These are phyloP conservation scores for Cucumis hystrix DNA, from an alignment of 306 rosid species.

Conservation along the genomic window DNA sequence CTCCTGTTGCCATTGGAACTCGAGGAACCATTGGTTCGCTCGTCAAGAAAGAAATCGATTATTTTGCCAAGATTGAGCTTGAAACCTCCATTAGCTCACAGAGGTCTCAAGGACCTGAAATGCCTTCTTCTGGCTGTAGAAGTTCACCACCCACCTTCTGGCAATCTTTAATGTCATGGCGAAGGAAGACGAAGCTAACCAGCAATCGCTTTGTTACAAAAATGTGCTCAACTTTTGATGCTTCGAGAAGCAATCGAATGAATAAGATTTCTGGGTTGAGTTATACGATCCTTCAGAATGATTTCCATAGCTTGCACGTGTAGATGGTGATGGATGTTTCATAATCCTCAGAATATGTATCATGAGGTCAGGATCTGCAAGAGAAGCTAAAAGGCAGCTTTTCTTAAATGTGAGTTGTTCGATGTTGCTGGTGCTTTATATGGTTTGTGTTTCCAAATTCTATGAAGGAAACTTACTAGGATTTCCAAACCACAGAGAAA, in stretches of 20 bases:
- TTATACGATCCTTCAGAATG: conserved; percentile 47
- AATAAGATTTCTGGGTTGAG: conserved; percentile 37
- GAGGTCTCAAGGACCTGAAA: conserved; percentile 23
- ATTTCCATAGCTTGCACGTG: conserved; percentile 30
- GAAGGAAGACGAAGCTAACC: conserved; percentile 42
- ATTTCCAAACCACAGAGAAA: neutral
- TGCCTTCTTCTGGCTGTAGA: conserved; percentile 20
- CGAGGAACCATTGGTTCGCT: conserved; percentile 75
- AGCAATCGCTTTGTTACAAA: conserved; percentile 26
- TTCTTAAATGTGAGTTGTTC: neutral
- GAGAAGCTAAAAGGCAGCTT: neutral
- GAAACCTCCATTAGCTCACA: conserved; percentile 23
- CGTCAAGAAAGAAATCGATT: conserved; percentile 61
- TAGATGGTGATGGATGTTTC: neutral
- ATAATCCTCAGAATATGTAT: neutral
- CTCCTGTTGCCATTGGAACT: conserved; percentile 69
- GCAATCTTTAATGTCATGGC: conserved; percentile 44
- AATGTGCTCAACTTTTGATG: conserved; percentile 37
- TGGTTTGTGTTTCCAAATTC: neutral
- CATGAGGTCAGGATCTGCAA: neutral
- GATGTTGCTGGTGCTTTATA: neutral
- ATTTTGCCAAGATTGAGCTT: conserved; percentile 54
- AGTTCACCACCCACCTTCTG: conserved; percentile 35
- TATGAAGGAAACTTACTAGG: neutral
- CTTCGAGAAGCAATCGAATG: conserved; percentile 23